Percentiles rank a stretch among this genome's conserved stretches.
These are phyloP conservation scores for Poronia punctata DNA, from an alignment of 495 filamentous ascomycete species.

Conservation along the genomic window DNA sequence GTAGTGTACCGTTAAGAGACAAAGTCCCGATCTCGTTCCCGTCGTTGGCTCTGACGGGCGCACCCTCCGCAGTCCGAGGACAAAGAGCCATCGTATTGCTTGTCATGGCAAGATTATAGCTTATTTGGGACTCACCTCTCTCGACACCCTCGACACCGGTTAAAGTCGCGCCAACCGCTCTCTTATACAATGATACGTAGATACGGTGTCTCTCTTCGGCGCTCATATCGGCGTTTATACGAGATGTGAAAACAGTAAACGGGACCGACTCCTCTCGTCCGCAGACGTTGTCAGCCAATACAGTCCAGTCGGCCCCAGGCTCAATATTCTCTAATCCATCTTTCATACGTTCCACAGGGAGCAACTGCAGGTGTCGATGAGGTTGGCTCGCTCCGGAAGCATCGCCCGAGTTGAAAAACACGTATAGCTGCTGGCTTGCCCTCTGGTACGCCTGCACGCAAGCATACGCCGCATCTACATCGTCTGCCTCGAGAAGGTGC, in stretches of 20 bases:
- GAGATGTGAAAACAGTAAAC: slow-evolving; percentile 23
- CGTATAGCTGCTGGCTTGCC: slow-evolving; percentile 47
- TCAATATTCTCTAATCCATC: slow-evolving; percentile 31
- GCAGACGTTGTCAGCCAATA: slow-evolving; percentile 47
- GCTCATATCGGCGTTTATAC: slow-evolving; percentile 19
- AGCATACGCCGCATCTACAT: slow-evolving; percentile 57
- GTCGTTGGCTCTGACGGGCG: slow-evolving; percentile 22
- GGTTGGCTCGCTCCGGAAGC: slow-evolving; percentile 74
- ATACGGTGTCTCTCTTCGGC: slow-evolving; percentile 20
- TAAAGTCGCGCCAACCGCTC: slow-evolving; percentile 33
- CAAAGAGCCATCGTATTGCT: slow-evolving; percentile 58
- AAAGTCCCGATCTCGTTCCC: slow-evolving; percentile 49
- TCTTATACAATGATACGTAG: slow-evolving; percentile 46
- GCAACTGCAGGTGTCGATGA: slow-evolving; percentile 72
- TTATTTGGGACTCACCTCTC: slow-evolving; percentile 51
- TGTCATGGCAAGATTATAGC: slow-evolving; percentile 78
- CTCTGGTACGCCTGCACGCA: slow-evolving; percentile 57
- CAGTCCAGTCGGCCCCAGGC: slow-evolving; percentile 30
- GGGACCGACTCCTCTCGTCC: slow-evolving; percentile 15
- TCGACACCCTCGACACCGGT: slow-evolving; percentile 9
- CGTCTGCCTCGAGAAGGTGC: slow-evolving; percentile 55
- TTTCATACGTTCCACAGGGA: slow-evolving; percentile 63
- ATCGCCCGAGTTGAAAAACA: slow-evolving; percentile 77
- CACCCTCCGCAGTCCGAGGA: slow-evolving; percentile 50
- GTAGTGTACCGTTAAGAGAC: slow-evolving; percentile 67